A percentile compares a stretch with the other conserved stretches of the same genome.
Conservation (phyloP, 2,329 filamentous ascomycete genomes). For the Periglandula ipomoeae region DNA sequence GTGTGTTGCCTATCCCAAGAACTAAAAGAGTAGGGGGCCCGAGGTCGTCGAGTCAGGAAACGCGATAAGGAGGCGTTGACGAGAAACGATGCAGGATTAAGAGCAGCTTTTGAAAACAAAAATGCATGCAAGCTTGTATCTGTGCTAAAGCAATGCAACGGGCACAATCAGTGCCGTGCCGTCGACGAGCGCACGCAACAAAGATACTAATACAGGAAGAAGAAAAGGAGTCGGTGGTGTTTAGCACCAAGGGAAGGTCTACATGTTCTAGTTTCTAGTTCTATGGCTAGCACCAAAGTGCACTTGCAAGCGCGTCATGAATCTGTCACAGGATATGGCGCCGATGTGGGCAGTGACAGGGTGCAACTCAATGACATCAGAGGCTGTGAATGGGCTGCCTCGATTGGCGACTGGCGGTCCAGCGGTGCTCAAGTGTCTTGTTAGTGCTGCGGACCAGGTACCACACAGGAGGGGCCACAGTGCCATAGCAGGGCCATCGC, state of each 20-base stretch:
- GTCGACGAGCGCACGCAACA: not conserved
- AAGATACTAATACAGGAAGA: not conserved
- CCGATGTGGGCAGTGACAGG: not conserved
- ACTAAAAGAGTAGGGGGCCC: not conserved
- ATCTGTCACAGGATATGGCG: not conserved
- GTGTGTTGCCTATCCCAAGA: not conserved
- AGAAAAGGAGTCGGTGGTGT: not conserved
- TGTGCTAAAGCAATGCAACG: not conserved
- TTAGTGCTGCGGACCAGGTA: not conserved
- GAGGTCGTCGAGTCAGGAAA: not conserved
- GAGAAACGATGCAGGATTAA: not conserved
- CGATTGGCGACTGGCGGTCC: not conserved
- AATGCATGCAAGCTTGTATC: not conserved
- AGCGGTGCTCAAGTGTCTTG: not conserved
- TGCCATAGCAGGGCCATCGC: not conserved
- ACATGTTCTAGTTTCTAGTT: not conserved
- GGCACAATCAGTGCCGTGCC: not conserved
- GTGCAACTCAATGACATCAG: conserved; percentile 23
- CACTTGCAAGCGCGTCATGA: conserved; percentile 1
- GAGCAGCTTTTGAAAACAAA: not conserved
- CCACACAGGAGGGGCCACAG: not conserved
- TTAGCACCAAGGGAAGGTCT: not conserved
- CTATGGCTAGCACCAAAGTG: not conserved
- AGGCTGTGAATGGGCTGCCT: conserved; percentile 17
- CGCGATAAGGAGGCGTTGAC: not conserved